phyloP scores from a whole-genome alignment of 2,329 filamentous ascomycete genomes.

The Colletotrichum sp. region DNA sequence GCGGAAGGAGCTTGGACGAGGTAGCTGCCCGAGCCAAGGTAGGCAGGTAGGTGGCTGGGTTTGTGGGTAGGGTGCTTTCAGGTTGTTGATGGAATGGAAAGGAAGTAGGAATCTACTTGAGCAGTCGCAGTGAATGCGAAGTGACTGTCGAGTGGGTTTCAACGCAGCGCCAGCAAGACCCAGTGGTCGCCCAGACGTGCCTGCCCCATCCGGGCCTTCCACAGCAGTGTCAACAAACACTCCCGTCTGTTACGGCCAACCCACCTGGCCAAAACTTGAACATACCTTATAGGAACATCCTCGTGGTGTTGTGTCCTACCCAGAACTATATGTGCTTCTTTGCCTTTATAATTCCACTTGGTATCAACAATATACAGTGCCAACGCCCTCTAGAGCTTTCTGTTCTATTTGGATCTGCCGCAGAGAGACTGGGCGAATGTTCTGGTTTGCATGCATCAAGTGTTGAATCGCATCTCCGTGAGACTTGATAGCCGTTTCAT shows the following conservation, averaged over 20 bases:
- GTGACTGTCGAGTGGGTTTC: neutral
- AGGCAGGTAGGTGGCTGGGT: neutral
- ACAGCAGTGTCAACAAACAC: neutral
- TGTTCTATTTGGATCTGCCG: conserved; percentile 35
- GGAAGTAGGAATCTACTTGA: neutral
- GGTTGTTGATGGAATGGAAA: neutral
- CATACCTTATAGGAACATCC: no score
- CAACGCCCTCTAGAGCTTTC: conserved; percentile 25
- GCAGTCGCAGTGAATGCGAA: neutral
- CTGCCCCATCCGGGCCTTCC: neutral
- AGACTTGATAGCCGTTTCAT: conserved; percentile 29
- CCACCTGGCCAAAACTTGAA: no score
- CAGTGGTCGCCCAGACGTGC: neutral
- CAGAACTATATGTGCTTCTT: no score
- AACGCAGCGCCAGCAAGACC: neutral
- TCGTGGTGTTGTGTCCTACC: no score
- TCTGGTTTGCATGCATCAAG: conserved; percentile 30
- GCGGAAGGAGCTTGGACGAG: neutral
- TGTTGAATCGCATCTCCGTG: conserved; percentile 35
- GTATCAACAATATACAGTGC: neutral
- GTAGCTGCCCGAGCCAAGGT: neutral
- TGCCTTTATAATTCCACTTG: neutral
- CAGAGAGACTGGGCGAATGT: conserved; percentile 37
- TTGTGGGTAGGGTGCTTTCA: neutral
- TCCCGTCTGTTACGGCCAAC: no score